Evolutionary conservation across 1,139 yeast species (phyloP), one percentile per base, ranked within the genome.

Genomic region (Yamadazyma spencermartinsiae): DNA sequence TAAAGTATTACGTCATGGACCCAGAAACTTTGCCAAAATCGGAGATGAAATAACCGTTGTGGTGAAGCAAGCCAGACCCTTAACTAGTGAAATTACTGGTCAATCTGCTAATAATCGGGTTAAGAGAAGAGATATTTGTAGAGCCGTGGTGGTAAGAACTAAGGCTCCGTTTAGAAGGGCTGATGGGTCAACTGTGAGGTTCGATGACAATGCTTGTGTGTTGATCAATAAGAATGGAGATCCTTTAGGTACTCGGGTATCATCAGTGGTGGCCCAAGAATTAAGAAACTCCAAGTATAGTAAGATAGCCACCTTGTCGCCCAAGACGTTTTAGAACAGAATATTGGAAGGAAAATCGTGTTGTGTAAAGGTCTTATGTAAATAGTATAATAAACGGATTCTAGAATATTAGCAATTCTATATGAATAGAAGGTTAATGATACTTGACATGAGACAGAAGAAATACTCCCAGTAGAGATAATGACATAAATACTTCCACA

Each of bases 191-290:
- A 80, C 81, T 17, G 75, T 92, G 29, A 73, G 88, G 51, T 92
- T 92, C 58, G 97, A 92, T 59, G 99, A 92, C 63, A 92, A 92
- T 61, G 98, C 98, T 1, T 90, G 98, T 68, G 98, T 94, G 26
- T 75, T 92, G 57, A 79, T 92, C 46, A 90, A 92, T 67, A 89
- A 89, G 65, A 83, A 82, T 49, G 88, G 89, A 19, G 98, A 94
- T 57, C 97, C 98, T 7, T 74, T 92, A 39, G 99, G 98, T 10
- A 86, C 97, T 26, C 84, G 98, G 75, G 88, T 92, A 26, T 78
- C 87, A 39, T 83, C 92, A 29, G 95, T 87, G 37, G 97, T 92
- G 23, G 96, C 97, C 30, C 86, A 87, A 61, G 98, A 92, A 63
- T 76, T 92, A 48, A 82, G 83, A 66, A 88, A 86, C 46, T 82